Base-by-base conservation (phyloP, 371 early-diverging fungal species). In the Saksenaea vasiformis region DNA sequence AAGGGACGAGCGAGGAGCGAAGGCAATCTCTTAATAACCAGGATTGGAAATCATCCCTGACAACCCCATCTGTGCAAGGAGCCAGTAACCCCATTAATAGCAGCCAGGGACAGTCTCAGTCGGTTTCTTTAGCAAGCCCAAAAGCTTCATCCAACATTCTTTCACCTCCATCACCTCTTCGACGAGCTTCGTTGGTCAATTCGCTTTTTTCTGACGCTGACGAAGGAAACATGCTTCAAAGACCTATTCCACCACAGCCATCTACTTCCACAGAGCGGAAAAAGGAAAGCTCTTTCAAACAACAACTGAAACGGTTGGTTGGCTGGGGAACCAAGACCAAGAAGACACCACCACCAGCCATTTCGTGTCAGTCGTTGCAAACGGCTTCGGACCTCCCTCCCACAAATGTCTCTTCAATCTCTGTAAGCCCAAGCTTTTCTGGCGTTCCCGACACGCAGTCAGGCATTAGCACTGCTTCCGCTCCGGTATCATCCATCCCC, bases 251-350 rank as follows among this genome's bases (percentile, higher is more conserved):
- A 17, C 44, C 60, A 26, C 27, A 28, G 11, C 47, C 47, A 15
- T 47, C 60, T 13, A 19, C 60, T 11, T 39, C 47, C 54, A 43
- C 47, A 7, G 61, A 63, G 24, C 62, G 58, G 41, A 75, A 61
- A 24, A 71, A 74, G 57, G 76, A 74, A 54, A 69, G 41, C 15
- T 70, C 70, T 4, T 72, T 80, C 22, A 77, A 67, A 39, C 72
- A 75, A 22, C 76, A 76, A 17, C 68, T 78, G 14, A 78, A 78
- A 54, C 58, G 79, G n/a, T 68, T 78, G 41, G 79, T 78, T 17
- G 79, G 79, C 13, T 78, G 79, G 79, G 79, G 79, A 2, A 66
- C 64, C 27, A 73, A 68, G 37, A 41, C 34, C 17, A 69, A 59
- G 34, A 67, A 60, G 43, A 60, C 62, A 39, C 57, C 61, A 13